phyloP scores from a whole-genome alignment of 495 filamentous ascomycete species.

The Evernia prunastri region DNA sequence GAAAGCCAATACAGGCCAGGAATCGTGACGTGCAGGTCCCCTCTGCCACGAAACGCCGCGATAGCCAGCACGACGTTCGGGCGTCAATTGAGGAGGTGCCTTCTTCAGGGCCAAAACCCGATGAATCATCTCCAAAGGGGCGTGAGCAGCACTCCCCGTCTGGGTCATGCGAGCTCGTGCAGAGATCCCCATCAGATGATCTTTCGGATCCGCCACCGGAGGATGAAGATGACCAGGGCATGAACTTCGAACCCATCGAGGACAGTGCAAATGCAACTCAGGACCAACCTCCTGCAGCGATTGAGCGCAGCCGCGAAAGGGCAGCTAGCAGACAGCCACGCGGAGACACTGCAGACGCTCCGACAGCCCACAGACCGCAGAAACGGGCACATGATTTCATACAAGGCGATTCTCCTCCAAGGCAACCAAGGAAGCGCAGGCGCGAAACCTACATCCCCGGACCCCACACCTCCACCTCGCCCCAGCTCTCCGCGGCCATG shows the following conservation, averaged over 20 bases:
- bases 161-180: not conserved
- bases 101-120: not conserved
- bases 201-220: not conserved
- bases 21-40: not conserved
- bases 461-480: no score
- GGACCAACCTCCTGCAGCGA: not conserved
- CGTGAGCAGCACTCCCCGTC: not conserved
- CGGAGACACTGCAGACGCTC: not conserved
- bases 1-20: not conserved
- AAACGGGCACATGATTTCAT: not conserved
- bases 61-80: not conserved
- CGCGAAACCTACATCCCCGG: not conserved
- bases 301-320: not conserved
- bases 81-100: not conserved
- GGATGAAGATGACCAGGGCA: not conserved
- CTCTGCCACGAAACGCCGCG: not conserved
- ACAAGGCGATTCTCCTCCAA: not conserved
- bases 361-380: not conserved
- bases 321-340: not conserved
- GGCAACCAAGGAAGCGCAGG: not conserved
- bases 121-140: not conserved
- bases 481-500: no score
- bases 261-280: not conserved
- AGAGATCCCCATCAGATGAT: not conserved
- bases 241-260: not conserved